A percentile compares a stretch with the other conserved stretches of the same genome.
Evolutionary conservation across 1,284 basidiomycete species (phyloP).

Genomic region (Ceratobasidium sp.): DNA sequence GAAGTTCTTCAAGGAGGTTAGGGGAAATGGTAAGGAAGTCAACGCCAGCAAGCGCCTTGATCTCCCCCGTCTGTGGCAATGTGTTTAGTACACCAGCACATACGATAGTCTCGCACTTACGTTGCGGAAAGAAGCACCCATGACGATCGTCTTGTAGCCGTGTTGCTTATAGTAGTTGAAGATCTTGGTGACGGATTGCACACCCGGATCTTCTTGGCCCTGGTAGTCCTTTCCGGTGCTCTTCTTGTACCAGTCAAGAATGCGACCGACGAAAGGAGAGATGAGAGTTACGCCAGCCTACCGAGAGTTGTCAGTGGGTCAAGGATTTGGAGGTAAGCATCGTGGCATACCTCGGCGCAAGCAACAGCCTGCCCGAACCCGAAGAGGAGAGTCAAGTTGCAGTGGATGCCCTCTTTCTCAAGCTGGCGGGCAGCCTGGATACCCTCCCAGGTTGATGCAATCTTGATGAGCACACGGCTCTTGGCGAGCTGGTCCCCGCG

Average conservation of each 20-base stretch:
- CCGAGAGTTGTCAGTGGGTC: slow-evolving; percentile 97
- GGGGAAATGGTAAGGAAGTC: slow-evolving; percentile 97
- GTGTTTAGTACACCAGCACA: slow-evolving; percentile 41
- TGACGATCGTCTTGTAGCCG: slow-evolving; percentile 98
- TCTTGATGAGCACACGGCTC: slow-evolving; percentile 97
- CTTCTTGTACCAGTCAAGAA: slow-evolving; percentile 97
- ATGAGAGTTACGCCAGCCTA: slow-evolving; percentile 98
- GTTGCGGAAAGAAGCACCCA: slow-evolving; percentile 99
- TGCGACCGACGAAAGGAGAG: slow-evolving; percentile 98
- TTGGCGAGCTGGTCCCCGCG: slow-evolving; percentile 83
- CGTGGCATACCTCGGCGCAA: slow-evolving; percentile 89
- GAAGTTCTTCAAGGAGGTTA: slow-evolving; percentile 87
- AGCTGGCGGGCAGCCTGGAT: slow-evolving; percentile 96
- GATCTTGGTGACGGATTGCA: slow-evolving; percentile 92
- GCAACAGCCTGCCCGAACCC: slow-evolving; percentile 98
- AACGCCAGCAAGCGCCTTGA: slow-evolving; percentile 91
- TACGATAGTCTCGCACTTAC: slow-evolving; percentile 54
- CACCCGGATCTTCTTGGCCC: slow-evolving; percentile 94
- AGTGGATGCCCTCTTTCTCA: slow-evolving; percentile 95
- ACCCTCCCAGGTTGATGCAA: slow-evolving; percentile 99
- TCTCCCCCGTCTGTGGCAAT: slow-evolving; percentile 75
- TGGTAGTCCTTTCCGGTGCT: slow-evolving; percentile 78
- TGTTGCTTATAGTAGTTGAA: slow-evolving; percentile 99
- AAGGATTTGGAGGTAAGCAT: too few species aligned
- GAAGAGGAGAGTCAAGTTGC: slow-evolving; percentile 98